Conservation (phyloP, 106 monocot species). For the Chionographis japonica region DNA sequence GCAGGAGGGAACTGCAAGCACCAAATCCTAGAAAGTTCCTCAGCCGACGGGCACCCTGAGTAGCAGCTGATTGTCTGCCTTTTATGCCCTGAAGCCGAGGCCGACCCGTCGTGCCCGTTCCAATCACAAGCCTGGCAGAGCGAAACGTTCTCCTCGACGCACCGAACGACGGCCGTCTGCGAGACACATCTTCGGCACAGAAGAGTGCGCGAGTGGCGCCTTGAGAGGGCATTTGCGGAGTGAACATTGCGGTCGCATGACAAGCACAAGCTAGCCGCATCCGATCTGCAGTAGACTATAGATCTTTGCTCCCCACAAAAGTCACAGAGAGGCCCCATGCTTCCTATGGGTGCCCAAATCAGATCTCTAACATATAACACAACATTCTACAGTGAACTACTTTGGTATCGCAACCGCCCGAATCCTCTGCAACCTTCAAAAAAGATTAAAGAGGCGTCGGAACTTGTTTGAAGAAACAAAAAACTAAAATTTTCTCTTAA, state of each 20-base stretch:
- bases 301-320: slow-evolving; percentile 79
- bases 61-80: slow-evolving; percentile 68
- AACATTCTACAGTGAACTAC: not conserved
- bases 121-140: slow-evolving; percentile 86
- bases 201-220: slow-evolving; percentile 74
- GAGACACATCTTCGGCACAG: slow-evolving; percentile 66
- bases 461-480: no score
- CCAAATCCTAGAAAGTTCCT: slow-evolving; percentile 80
- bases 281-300: slow-evolving; percentile 81
- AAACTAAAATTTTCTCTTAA: no score
- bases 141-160: slow-evolving; percentile 63
- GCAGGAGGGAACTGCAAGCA: slow-evolving; percentile 46
- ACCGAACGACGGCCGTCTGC: slow-evolving; percentile 64
- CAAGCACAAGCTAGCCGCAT: slow-evolving; percentile 82
- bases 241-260: slow-evolving; percentile 90
- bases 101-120: slow-evolving; percentile 33
- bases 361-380: slow-evolving; percentile 3
- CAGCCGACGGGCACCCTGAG: slow-evolving; percentile 78
- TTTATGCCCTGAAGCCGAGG: slow-evolving; percentile 45
- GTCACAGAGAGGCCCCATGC: slow-evolving; percentile 72
- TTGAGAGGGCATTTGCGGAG: slow-evolving; percentile 84
- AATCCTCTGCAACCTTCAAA: not conserved
- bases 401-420: not conserved
- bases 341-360: slow-evolving; percentile 3
- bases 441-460: no score